Percentiles rank a stretch among this genome's conserved stretches.
Conservation (phyloP, 352 stramenopile species). For the Pythium sukuiense region DNA sequence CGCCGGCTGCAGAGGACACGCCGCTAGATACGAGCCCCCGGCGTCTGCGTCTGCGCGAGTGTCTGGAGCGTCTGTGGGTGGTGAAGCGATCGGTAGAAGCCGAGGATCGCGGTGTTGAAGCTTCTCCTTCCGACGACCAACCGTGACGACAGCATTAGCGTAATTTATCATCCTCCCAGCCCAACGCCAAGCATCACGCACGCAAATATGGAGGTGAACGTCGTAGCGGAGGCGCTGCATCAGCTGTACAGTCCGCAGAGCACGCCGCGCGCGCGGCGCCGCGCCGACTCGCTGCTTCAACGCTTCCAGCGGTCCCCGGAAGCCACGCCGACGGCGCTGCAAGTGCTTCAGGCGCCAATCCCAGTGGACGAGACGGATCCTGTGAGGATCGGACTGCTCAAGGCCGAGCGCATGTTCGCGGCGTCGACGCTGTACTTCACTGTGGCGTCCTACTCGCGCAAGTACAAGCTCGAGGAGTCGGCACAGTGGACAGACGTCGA, state of each 20-base stretch:
- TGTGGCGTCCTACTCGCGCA: slow-evolving; percentile 64
- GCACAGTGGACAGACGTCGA: slow-evolving; percentile 52
- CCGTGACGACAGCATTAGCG: background rate
- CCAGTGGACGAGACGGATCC: slow-evolving; percentile 14
- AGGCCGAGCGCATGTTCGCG: slow-evolving; percentile 62
- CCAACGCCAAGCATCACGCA: background rate
- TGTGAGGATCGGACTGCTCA: slow-evolving; percentile 31
- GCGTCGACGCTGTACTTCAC: slow-evolving; percentile 74
- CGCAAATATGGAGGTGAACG: slow-evolving; percentile 44
- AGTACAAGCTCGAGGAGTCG: slow-evolving; percentile 69
- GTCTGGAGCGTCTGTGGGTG: background rate
- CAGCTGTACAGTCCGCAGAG: slow-evolving; percentile 75
- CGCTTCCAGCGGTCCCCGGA: slow-evolving; percentile 76
- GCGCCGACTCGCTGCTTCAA: slow-evolving; percentile 73
- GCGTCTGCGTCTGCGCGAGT: background rate
- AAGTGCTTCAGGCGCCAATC: slow-evolving; percentile 58
- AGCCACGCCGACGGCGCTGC: slow-evolving; percentile 51
- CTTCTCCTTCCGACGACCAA: background rate
- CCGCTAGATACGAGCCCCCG: background rate
- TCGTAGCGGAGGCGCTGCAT: slow-evolving; percentile 62
- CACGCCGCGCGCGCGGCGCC: slow-evolving; percentile 61
- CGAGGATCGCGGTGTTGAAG: background rate
- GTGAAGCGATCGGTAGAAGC: background rate
- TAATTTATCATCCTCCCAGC: background rate
- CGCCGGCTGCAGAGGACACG: background rate